A percentile compares a stretch with the other conserved stretches of the same genome.
Conservation (phyloP, 73 alveolate species). For the Stentor coeruleus region DNA sequence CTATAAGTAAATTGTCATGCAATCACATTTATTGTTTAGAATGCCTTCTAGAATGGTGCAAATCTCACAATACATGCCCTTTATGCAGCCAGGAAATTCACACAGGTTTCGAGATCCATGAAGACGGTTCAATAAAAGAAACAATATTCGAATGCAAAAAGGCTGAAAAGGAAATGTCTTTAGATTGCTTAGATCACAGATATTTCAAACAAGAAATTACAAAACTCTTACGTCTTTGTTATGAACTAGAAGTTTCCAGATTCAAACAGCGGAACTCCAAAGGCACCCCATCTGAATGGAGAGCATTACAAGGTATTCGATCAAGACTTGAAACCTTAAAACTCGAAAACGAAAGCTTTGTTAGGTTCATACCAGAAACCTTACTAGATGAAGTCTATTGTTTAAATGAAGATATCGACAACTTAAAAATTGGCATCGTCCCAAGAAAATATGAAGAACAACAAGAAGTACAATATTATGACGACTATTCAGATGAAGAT, state of each 20-base stretch:
- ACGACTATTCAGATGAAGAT: too few relatives aligned
- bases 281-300: conserved; percentile 23
- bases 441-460: too few relatives aligned
- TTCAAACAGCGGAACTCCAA: conserved; percentile 13
- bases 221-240: not conserved
- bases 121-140: not conserved
- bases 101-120: not conserved
- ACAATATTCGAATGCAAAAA: not conserved
- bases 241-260: conserved; percentile 3
- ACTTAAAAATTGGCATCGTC: not conserved
- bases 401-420: not conserved
- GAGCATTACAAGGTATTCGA: not conserved
- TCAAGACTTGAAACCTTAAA: not conserved
- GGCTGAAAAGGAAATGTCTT: not conserved
- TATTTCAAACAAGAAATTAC: conserved; percentile 21
- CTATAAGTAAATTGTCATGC: not conserved
- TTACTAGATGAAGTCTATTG: conserved; percentile 20
- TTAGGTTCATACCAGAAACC: conserved; percentile 5
- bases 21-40: conserved; percentile 1
- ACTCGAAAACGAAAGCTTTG: not conserved
- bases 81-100: not conserved
- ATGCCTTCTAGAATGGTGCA: conserved; percentile 27
- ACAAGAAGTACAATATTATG: too few relatives aligned
- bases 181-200: not conserved
- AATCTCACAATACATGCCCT: conserved; percentile 6